A percentile compares a stretch with the other conserved stretches of the same genome.
These are phyloP conservation scores for Potentilla sterilis DNA, from an alignment of 306 rosid species.

Conservation along the genomic window DNA sequence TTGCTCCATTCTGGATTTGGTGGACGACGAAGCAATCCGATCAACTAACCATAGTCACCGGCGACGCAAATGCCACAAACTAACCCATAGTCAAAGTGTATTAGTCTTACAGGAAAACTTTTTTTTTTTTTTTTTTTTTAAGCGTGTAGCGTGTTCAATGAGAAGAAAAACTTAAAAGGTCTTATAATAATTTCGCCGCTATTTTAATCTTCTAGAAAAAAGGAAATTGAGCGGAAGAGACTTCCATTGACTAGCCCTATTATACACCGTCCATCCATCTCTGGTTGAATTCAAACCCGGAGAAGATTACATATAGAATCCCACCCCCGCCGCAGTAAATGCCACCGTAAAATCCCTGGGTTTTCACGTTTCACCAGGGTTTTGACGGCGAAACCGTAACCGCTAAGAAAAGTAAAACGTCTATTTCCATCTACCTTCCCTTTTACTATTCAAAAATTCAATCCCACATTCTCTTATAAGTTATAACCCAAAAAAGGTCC, in stretches of 20 bases:
- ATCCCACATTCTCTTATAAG: no score
- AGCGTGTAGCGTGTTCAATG: no score
- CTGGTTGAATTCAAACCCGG: neutral
- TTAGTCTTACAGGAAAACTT: no score
- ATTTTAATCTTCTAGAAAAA: neutral
- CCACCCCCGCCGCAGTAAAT: neutral
- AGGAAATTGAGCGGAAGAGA: neutral
- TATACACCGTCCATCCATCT: neutral
- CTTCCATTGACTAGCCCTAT: neutral
- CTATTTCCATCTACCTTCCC: slow-evolving; percentile 8
- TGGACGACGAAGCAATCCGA: no score
- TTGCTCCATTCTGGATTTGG: neutral
- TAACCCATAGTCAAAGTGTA: neutral
- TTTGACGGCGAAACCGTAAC: slow-evolving; percentile 7
- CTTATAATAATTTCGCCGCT: neutral
- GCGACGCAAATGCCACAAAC: neutral
- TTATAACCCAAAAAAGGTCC: neutral
- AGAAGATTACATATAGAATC: neutral
- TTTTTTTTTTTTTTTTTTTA: no score
- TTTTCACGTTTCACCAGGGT: neutral
- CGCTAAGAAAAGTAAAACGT: neutral
- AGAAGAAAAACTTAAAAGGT: no score
- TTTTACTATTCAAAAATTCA: no score
- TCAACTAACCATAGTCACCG: neutral
- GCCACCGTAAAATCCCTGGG: neutral